Conservation (phyloP, 768 basidiomycete species). For the Astraeus odoratus region DNA sequence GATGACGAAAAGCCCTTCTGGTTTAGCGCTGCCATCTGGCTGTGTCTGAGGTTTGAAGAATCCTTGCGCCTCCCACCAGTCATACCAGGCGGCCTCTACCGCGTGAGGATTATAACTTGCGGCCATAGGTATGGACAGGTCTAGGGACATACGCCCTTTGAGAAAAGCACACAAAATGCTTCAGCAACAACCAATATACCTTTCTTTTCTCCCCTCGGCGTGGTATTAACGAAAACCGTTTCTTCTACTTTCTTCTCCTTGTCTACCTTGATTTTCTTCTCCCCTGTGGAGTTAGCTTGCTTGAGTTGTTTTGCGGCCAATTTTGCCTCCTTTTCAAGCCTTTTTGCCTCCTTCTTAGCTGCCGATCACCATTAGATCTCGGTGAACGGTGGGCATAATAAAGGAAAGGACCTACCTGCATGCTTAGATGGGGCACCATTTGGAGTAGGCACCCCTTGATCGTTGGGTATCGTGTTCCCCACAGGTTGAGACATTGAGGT, state of each 20-base stretch:
- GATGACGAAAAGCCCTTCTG: slow-evolving; percentile 73
- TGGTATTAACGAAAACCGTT: slow-evolving; percentile 78
- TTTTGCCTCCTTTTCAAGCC: slow-evolving; percentile 73
- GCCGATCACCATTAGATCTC: slow-evolving; percentile 2
- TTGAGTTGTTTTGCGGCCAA: slow-evolving; percentile 58
- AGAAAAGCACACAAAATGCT: not conserved
- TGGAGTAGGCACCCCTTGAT: not conserved
- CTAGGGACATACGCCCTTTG: slow-evolving; percentile 32
- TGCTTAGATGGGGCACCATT: slow-evolving; percentile 29
- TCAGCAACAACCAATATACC: slow-evolving; percentile 38
- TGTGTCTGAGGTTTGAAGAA: slow-evolving; percentile 78
- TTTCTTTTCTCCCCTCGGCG: slow-evolving; percentile 90
- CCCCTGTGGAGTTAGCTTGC: slow-evolving; percentile 32
- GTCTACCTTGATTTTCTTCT: slow-evolving; percentile 74
- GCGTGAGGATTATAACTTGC: slow-evolving; percentile 93
- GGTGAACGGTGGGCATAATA: not conserved
- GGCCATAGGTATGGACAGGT: slow-evolving; percentile 82
- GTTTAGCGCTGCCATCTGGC: slow-evolving; percentile 48
- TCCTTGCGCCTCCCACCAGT: slow-evolving; percentile 92
- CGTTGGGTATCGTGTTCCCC: slow-evolving; percentile 2
- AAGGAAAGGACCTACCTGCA: slow-evolving; percentile 27
- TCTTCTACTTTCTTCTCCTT: slow-evolving; percentile 69
- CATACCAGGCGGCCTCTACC: slow-evolving; percentile 94
- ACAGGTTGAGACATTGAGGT: slow-evolving; percentile 8
- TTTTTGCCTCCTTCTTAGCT: slow-evolving; percentile 86